Evolutionary conservation across 2,329 filamentous ascomycete genomes (phyloP).

Genomic region (Sporothrix variecibatus): DNA sequence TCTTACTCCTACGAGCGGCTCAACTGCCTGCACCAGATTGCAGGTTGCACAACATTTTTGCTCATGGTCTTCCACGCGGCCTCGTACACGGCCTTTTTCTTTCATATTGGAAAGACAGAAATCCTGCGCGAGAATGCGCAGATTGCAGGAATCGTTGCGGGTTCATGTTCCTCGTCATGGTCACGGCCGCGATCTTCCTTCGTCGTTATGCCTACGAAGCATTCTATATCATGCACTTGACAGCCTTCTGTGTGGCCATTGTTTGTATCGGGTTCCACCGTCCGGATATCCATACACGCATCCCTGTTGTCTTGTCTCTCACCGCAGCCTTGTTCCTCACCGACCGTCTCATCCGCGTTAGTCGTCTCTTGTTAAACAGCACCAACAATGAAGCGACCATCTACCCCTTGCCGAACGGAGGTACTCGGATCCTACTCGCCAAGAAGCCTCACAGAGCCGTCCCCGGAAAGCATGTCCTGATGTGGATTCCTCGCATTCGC

Average conservation of each 20-base stretch:
- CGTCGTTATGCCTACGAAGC: slow-evolving; percentile 54
- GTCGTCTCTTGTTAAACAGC: slow-evolving; percentile 47
- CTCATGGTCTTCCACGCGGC: slow-evolving; percentile 50
- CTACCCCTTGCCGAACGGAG: slow-evolving; percentile 55
- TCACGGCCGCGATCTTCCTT: slow-evolving; percentile 47
- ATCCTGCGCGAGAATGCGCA: slow-evolving; percentile 43
- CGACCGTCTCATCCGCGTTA: slow-evolving; percentile 53
- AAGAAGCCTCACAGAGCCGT: slow-evolving; percentile 50
- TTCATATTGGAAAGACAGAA: slow-evolving; percentile 32
- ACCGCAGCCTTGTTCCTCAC: slow-evolving; percentile 51
- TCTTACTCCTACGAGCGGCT: slow-evolving; percentile 60
- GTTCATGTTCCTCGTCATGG: slow-evolving; percentile 49
- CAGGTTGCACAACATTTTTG: slow-evolving; percentile 52
- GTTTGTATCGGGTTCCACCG: slow-evolving; percentile 55
- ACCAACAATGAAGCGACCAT: slow-evolving; percentile 55
- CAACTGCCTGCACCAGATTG: slow-evolving; percentile 58
- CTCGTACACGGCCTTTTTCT: slow-evolving; percentile 48
- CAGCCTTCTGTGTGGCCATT: slow-evolving; percentile 51
- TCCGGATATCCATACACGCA: slow-evolving; percentile 46
- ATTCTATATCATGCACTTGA: slow-evolving; percentile 57
- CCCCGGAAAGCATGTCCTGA: slow-evolving; percentile 63
- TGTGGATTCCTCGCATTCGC: slow-evolving; percentile 63
- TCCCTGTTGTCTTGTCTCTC: slow-evolving; percentile 46
- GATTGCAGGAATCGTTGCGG: slow-evolving; percentile 53
- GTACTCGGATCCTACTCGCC: slow-evolving; percentile 55